Evolutionary conservation across 75 land plant genomes (phyloP), one percentile per base, ranked within the genome.

Genomic region (Selaginella tamariscina): DNA sequence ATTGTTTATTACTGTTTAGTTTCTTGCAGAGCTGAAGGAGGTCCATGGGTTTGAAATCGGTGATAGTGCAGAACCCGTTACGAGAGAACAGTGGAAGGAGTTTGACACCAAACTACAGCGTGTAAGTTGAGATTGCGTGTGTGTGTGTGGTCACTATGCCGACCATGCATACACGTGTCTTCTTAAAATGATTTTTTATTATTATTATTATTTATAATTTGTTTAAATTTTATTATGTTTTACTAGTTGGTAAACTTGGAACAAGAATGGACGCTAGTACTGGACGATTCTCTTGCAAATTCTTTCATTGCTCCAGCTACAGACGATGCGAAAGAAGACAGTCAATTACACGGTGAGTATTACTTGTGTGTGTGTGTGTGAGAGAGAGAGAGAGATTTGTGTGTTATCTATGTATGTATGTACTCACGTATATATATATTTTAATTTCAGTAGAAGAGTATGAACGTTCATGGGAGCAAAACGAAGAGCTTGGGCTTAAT

Each of bases 11-110:
- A 39, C 49, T 32, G 1, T 29, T 18, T n/a, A 1, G 9, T 68
- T 13, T 54, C 55, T 66, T 85, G 66, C 83, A 95, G 99, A 69
- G 67, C 84, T 95, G 70, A 81, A 82, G 72, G 81, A 80, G 69
- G 87, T 95, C 28, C 89, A 95, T 73, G 92, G 91, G 67, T 95
- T 95, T 71, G 79, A 84, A 30, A 81, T 88, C 72, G 99, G 99
- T 24, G 99, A 95, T 57, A 95, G 97, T 73, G 80, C 83, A 65
- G 87, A 81, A 31, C 78, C 72, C 0, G 33, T 68, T 62, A 84
- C 71, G 76, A 88, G 70, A 71, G 70, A 39, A 32, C 83, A 82
- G 66, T 95, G 99, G 99, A 59, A 72, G 30, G 89, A 88, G 5
- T 95, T 95, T 78, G 87, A 75, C 55, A 24, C 65, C 44, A 83